These are phyloP conservation scores for Coemansia aciculifera DNA, from an alignment of 192 early-diverging fungal species.

Conservation along the genomic window DNA sequence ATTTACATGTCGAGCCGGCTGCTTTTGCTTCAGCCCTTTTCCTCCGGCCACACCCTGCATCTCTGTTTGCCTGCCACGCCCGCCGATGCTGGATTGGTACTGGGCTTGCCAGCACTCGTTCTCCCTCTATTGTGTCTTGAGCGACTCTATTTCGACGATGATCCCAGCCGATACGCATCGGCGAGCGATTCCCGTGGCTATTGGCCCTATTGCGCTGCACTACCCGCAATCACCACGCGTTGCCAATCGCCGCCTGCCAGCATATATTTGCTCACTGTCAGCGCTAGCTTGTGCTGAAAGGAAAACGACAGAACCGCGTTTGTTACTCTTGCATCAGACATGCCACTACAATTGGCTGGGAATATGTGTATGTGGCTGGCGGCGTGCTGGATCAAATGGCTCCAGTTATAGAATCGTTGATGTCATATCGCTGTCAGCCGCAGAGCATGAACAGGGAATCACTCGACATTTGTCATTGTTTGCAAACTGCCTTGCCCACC, in stretches of 20 bases:
- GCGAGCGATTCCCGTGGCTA: slow-evolving; percentile 1
- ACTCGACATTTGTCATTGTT: background rate
- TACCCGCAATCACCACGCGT: background rate
- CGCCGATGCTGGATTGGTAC: background rate
- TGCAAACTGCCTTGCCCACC: background rate
- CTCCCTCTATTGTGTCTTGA: background rate
- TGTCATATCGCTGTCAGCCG: background rate
- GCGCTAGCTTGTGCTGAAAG: background rate
- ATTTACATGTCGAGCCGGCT: slow-evolving; percentile 2
- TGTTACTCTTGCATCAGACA: background rate
- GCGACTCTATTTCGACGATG: background rate
- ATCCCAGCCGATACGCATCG: background rate
- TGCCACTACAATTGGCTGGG: background rate
- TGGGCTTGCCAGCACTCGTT: background rate
- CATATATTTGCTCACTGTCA: background rate
- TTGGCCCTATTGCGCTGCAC: background rate
- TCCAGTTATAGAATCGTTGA: background rate
- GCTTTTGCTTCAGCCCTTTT: slow-evolving; percentile 3
- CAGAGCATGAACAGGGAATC: background rate
- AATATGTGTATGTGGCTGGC: background rate
- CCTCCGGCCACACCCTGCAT: slow-evolving; percentile 3
- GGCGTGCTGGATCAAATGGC: background rate
- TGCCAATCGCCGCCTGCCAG: slow-evolving; percentile 7
- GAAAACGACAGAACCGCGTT: background rate
- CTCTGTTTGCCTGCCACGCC: background rate